phyloP scores from a whole-genome alignment of 1,284 basidiomycete genomes.

The Leccinum cinnamomeum region DNA sequence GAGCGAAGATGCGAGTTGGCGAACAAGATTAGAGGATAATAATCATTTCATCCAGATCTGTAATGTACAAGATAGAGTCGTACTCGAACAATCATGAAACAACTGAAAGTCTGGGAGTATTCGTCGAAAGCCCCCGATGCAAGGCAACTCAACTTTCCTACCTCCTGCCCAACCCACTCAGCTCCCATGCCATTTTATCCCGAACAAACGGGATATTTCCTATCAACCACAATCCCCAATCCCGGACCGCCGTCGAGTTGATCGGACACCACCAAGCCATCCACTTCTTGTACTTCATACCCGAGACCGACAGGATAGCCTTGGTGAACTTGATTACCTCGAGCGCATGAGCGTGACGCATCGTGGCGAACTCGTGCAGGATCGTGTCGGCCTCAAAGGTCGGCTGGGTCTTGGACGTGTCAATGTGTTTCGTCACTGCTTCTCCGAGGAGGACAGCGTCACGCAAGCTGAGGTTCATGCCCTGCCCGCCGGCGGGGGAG shows the following conservation, averaged over 20 bases:
- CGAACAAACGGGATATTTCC: conserved; percentile 16
- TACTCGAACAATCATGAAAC: background rate
- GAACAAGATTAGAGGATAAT: no score
- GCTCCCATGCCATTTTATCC: conserved; percentile 23
- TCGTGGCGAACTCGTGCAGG: conserved; percentile 17
- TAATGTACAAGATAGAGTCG: background rate
- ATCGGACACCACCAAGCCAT: conserved; percentile 29
- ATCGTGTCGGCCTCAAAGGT: conserved; percentile 22
- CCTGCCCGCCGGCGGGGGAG: conserved; percentile 47
- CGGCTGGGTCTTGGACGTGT: background rate
- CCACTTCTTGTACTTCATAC: conserved; percentile 7
- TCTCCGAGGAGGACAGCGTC: background rate
- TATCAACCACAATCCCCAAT: conserved; percentile 23
- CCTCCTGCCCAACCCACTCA: conserved; percentile 28
- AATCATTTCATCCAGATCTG: no score
- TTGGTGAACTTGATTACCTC: conserved; percentile 30
- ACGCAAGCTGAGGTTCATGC: conserved; percentile 45
- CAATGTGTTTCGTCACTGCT: background rate
- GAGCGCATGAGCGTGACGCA: conserved; percentile 24
- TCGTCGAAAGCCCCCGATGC: background rate
- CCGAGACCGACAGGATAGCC: conserved; percentile 18
- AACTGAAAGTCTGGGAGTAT: background rate
- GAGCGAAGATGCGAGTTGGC: no score
- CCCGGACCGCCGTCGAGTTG: conserved; percentile 10
- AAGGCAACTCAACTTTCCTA: background rate